These are phyloP conservation scores for Phylloporus sp. DNA, from an alignment of 768 basidiomycete genomes.

Conservation along the genomic window DNA sequence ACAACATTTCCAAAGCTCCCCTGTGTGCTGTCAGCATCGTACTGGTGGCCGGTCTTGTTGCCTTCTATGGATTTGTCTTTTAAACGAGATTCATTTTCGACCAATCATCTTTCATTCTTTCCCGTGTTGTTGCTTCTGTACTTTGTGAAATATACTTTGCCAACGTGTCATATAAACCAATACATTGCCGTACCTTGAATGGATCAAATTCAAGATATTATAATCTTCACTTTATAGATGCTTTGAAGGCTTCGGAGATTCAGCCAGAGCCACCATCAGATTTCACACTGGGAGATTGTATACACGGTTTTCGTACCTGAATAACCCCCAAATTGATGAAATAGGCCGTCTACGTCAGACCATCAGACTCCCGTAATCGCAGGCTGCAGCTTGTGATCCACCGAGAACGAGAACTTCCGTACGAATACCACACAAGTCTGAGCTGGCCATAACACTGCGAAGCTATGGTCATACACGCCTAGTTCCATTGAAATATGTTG, in stretches of 20 bases:
- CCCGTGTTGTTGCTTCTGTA: too few species aligned
- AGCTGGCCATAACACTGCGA: too few species aligned
- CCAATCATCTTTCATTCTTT: too few species aligned
- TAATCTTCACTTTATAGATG: slow-evolving; percentile 2
- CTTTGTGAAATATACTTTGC: too few species aligned
- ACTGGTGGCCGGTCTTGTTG: slow-evolving; percentile 1
- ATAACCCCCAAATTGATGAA: slow-evolving; percentile 19
- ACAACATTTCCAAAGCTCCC: not conserved
- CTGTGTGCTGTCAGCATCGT: slow-evolving; percentile 4
- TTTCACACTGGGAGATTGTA: slow-evolving; percentile 9
- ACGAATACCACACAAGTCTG: too few species aligned
- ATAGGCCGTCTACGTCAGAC: too few species aligned
- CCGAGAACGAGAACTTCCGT: too few species aligned
- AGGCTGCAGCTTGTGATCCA: too few species aligned
- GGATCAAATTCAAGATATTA: not conserved
- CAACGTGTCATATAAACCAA: not conserved
- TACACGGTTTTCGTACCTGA: slow-evolving; percentile 15
- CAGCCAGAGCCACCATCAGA: slow-evolving; percentile 21
- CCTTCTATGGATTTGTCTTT: not conserved
- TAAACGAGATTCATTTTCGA: not conserved
- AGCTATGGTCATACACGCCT: too few species aligned
- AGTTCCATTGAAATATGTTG: too few species aligned
- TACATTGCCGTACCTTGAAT: not conserved
- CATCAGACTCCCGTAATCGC: too few species aligned
- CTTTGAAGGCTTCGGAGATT: too few species aligned